These are phyloP conservation scores for Parachaetomium inaequale DNA, from an alignment of 495 filamentous ascomycete species.

Conservation along the genomic window DNA sequence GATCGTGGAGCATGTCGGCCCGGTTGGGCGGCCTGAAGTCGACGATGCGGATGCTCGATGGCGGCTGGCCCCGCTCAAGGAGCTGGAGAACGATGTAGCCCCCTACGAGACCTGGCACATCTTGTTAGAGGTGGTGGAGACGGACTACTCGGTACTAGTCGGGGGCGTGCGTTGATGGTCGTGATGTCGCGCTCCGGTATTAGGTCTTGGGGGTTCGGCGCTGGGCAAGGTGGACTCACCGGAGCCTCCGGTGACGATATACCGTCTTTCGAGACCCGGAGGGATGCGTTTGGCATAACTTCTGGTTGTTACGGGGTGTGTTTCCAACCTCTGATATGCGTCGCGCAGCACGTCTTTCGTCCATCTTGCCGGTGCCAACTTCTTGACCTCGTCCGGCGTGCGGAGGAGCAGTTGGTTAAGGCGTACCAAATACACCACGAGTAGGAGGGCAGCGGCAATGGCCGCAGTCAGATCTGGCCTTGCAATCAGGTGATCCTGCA, in stretches of 20 bases:
- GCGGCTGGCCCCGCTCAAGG: constrained; percentile 40
- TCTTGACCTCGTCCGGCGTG: constrained; percentile 46
- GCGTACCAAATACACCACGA: constrained; percentile 45
- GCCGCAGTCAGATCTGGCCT: background rate
- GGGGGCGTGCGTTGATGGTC: no score
- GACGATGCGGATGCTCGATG: constrained; percentile 41
- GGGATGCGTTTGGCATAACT: constrained; percentile 49
- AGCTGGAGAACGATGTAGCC: constrained; percentile 46
- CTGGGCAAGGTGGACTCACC: constrained; percentile 39
- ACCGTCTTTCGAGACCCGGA: constrained; percentile 52
- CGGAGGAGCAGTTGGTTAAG: constrained; percentile 47
- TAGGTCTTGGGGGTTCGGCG: no score
- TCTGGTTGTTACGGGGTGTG: constrained; percentile 37
- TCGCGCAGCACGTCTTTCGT: constrained; percentile 44
- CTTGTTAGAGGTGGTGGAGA: background rate
- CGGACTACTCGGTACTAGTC: background rate
- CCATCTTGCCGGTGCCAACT: constrained; percentile 48
- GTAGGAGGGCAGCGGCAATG: constrained; percentile 10
- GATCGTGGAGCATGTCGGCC: constrained; percentile 34
- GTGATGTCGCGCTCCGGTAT: no score
- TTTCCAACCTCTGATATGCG: constrained; percentile 42
- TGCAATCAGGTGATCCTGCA: background rate
- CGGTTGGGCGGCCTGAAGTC: constrained; percentile 39
- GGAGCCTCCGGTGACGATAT: constrained; percentile 56
- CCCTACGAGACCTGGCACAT: constrained; percentile 39